A percentile compares a stretch with the other conserved stretches of the same genome.
Conservation (phyloP, 1,284 basidiomycete genomes). For the Ustilago sp. region DNA sequence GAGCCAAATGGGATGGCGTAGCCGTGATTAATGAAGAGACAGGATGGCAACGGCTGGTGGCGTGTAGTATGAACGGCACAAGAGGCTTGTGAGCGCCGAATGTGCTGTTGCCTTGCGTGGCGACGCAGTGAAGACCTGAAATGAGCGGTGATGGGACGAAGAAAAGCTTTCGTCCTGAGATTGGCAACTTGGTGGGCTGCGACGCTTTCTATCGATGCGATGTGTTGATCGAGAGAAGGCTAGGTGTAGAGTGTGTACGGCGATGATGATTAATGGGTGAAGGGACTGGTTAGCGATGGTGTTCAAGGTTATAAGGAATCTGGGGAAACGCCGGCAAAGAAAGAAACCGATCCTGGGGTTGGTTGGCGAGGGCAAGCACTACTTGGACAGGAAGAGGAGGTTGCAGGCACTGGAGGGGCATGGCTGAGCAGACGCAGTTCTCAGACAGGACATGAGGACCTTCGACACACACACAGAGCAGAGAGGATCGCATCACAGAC, state of each 20-base stretch:
- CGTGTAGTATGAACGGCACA: background rate
- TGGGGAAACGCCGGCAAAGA: slow-evolving; percentile 5
- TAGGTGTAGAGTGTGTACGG: background rate
- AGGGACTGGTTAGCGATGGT: background rate
- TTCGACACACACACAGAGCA: background rate
- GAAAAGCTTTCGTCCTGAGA: background rate
- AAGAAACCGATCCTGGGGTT: slow-evolving; percentile 4
- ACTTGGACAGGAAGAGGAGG: slow-evolving; percentile 9
- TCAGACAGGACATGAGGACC: background rate
- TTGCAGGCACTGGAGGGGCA: slow-evolving; percentile 3
- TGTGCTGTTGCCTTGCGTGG: background rate
- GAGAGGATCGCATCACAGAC: background rate
- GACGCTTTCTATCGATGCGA: background rate
- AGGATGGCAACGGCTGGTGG: too few relatives aligned
- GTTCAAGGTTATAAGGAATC: slow-evolving; percentile 22
- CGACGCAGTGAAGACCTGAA: background rate
- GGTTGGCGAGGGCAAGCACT: background rate
- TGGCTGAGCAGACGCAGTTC: background rate
- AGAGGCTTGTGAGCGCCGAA: background rate
- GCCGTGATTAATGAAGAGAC: background rate
- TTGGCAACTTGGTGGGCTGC: background rate
- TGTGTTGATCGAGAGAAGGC: background rate
- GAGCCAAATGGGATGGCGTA: background rate
- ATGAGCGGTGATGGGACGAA: background rate
- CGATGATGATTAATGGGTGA: background rate